These are phyloP conservation scores for Penicillium dipodomyicola DNA, from an alignment of 495 filamentous ascomycete genomes.

Conservation along the genomic window DNA sequence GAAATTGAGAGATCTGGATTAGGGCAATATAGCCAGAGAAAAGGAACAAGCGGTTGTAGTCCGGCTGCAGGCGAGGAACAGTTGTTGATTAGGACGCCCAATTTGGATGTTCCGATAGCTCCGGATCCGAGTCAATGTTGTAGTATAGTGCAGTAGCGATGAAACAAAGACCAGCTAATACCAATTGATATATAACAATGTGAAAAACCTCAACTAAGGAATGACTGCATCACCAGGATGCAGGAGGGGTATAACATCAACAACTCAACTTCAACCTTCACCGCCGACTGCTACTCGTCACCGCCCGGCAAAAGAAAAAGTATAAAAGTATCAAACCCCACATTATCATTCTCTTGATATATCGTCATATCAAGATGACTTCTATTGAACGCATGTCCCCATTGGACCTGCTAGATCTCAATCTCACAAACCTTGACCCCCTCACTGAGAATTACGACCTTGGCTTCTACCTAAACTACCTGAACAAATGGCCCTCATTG, in stretches of 20 bases:
- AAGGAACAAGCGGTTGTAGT: conserved; percentile 8
- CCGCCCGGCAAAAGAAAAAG: conserved; percentile 22
- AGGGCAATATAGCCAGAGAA: conserved; percentile 4
- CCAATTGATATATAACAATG: background rate
- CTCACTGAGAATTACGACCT: conserved; percentile 96
- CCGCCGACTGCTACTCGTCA: background rate
- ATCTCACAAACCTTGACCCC: conserved; percentile 81
- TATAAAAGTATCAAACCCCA: conserved; percentile 13
- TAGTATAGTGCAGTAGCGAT: background rate
- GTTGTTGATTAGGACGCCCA: conserved; percentile 1
- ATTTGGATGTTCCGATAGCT: conserved; percentile 5
- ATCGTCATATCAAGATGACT: conserved; percentile 50
- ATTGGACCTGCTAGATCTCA: conserved; percentile 77
- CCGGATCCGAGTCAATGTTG: conserved; percentile 4
- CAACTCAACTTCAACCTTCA: background rate
- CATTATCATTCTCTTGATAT: conserved; percentile 6
- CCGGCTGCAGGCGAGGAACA: conserved; percentile 2
- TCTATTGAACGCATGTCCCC: conserved; percentile 68
- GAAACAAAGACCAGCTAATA: background rate
- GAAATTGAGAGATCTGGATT: background rate
- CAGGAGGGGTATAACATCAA: conserved; percentile 1
- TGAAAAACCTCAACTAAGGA: background rate
- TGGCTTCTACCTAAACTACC: conserved; percentile 91
- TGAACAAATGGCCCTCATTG: conserved; percentile 90
- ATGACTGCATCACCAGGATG: background rate